A percentile compares a stretch with the other conserved stretches of the same genome.
Evolutionary conservation across 306 rosid genomes (phyloP).

Genomic region (Cucurbita ficifolia): DNA sequence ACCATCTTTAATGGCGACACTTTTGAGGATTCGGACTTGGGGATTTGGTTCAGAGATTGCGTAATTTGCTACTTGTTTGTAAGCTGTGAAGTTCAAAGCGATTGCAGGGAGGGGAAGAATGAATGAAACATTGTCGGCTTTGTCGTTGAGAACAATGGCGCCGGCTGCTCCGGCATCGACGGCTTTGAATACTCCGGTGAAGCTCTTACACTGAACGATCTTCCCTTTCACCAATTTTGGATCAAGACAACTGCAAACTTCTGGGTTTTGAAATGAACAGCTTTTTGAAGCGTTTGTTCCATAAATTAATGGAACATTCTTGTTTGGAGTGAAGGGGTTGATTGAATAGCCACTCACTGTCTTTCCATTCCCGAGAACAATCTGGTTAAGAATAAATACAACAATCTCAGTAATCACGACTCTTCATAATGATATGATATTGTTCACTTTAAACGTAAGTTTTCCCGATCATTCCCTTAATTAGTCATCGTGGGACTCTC

Average conservation of each 20-base stretch:
- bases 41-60: background rate
- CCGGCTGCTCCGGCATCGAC: conserved; percentile 7
- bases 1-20: background rate
- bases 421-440: too few relatives aligned
- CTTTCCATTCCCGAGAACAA: conserved; percentile 24
- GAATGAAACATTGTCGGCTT: background rate
- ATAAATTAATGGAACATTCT: background rate
- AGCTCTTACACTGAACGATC: conserved; percentile 11
- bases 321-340: background rate
- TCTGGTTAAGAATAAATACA: background rate
- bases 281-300: background rate
- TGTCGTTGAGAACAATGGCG: background rate
- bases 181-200: background rate
- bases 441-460: too few relatives aligned
- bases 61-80: background rate
- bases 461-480: too few relatives aligned
- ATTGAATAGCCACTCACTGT: conserved; percentile 1
- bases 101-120: conserved; percentile 2
- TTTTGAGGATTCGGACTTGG: conserved; percentile 1
- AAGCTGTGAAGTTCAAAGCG: background rate
- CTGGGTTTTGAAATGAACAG: background rate
- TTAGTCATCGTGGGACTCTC: too few relatives aligned
- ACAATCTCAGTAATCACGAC: too few relatives aligned
- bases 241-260: background rate
- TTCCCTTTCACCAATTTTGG: conserved; percentile 16